These are phyloP conservation scores for Debaryomycetaceae sp. DNA, from an alignment of 1,139 yeast species.

Conservation along the genomic window DNA sequence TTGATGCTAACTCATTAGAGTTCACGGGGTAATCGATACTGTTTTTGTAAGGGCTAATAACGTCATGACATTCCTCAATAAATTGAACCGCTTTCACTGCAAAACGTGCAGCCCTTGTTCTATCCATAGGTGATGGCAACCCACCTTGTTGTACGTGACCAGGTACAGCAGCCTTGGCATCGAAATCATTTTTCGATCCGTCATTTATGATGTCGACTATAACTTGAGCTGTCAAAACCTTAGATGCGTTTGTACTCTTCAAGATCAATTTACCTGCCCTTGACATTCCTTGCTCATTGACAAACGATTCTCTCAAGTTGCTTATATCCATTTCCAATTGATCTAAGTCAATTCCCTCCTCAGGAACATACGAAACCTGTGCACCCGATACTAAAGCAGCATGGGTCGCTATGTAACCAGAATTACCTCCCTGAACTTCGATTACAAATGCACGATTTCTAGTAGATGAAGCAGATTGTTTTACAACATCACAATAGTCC, in stretches of 20 bases:
- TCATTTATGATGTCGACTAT: slow-evolving; percentile 80
- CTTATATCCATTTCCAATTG: slow-evolving; percentile 62
- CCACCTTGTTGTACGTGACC: slow-evolving; percentile 99
- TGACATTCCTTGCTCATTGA: slow-evolving; percentile 56
- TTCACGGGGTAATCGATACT: slow-evolving; percentile 32
- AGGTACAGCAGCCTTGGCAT: slow-evolving; percentile 93
- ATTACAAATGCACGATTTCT: slow-evolving; percentile 76
- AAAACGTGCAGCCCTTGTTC: slow-evolving; percentile 86
- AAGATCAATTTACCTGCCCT: slow-evolving; percentile 80
- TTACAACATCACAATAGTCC: slow-evolving; percentile 74
- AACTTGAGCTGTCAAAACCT: slow-evolving; percentile 75
- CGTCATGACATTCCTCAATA: slow-evolving; percentile 51
- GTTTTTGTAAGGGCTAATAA: slow-evolving; percentile 21
- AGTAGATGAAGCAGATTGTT: slow-evolving; percentile 76
- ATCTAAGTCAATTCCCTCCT: slow-evolving; percentile 55
- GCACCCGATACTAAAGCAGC: slow-evolving; percentile 72
- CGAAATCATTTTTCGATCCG: slow-evolving; percentile 73
- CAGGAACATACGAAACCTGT: slow-evolving; percentile 74
- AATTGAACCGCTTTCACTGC: slow-evolving; percentile 87
- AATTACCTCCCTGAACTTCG: slow-evolving; percentile 86
- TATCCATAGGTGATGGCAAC: slow-evolving; percentile 89
- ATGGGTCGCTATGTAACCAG: slow-evolving; percentile 72
- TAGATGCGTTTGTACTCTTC: slow-evolving; percentile 82
- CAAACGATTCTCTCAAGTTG: slow-evolving; percentile 53
- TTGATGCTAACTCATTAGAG: slow-evolving; percentile 36